Evolutionary conservation across 176 grass and related monocot genomes (phyloP).

Genomic region (Eleusine indica): DNA sequence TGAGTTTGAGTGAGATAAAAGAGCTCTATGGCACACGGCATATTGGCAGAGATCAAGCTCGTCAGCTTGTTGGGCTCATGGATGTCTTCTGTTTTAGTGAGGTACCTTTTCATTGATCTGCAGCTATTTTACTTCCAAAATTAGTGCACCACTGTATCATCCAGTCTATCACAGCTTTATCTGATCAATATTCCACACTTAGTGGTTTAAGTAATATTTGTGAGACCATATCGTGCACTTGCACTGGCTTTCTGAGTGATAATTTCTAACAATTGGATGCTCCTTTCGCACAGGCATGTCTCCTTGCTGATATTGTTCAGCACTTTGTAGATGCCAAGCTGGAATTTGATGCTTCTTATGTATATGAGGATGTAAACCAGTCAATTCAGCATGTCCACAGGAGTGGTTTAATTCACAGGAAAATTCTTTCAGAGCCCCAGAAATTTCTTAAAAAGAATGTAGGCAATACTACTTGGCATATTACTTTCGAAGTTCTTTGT

Average conservation of each 20-base stretch:
- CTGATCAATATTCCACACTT: background rate
- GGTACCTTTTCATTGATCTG: constrained; percentile 56
- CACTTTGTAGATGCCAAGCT: constrained; percentile 93
- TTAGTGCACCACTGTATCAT: background rate
- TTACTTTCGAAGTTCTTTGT: background rate
- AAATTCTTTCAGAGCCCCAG: constrained; percentile 86
- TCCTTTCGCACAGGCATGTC: constrained; percentile 74
- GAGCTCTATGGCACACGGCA: constrained; percentile 90
- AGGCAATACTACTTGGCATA: constrained; percentile 33
- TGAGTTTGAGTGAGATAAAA: constrained; percentile 78
- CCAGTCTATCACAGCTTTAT: background rate
- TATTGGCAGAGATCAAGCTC: constrained; percentile 80
- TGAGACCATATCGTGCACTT: background rate
- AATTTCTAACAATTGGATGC: constrained; percentile 46
- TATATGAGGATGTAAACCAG: constrained; percentile 93
- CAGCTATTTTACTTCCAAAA: constrained; percentile 21
- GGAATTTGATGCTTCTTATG: constrained; percentile 92
- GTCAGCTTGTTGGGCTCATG: constrained; percentile 91
- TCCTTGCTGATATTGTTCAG: constrained; percentile 95
- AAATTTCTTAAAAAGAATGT: constrained; percentile 97
- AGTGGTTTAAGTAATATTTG: background rate
- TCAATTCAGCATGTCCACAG: constrained; percentile 95
- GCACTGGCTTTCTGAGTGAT: background rate
- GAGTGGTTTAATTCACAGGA: constrained; percentile 82
- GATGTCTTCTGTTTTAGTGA: constrained; percentile 99